phyloP scores from a whole-genome alignment of 2,329 filamentous ascomycete species.

The Alternaria triticimaculans region DNA sequence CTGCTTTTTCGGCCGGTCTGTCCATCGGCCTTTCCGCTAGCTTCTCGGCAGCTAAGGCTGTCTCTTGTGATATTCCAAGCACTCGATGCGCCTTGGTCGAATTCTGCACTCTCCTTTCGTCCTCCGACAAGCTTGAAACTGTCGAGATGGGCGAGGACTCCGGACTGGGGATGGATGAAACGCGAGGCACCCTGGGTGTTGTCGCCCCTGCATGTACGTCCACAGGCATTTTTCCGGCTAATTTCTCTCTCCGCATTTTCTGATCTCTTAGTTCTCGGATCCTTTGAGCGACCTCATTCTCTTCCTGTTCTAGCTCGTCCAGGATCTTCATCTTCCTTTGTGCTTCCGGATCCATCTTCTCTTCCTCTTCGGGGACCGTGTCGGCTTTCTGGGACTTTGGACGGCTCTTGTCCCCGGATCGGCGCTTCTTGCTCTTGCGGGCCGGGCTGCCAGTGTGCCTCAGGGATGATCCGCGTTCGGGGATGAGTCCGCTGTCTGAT shows the following conservation, averaged over 20 bases:
- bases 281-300: conserved; percentile 63
- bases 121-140: conserved; percentile 42
- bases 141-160: conserved; percentile 41
- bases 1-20: conserved; percentile 2
- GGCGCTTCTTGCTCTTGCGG: conserved; percentile 38
- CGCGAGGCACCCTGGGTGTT: conserved; percentile 40
- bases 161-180: conserved; percentile 41
- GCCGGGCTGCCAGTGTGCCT: conserved; percentile 42
- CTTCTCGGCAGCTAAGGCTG: conserved; percentile 25
- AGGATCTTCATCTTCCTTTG: conserved; percentile 38
- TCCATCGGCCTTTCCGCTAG: conserved; percentile 3
- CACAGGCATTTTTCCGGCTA: conserved; percentile 42
- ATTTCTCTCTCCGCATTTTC: conserved; percentile 60
- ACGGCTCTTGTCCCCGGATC: conserved; percentile 29
- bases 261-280: conserved; percentile 66
- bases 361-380: conserved; percentile 35
- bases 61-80: conserved; percentile 44
- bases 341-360: conserved; percentile 31
- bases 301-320: conserved; percentile 49
- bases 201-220: conserved; percentile 51
- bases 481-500: conserved; percentile 39
- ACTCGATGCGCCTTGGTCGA: conserved; percentile 52
- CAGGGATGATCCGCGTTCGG: conserved; percentile 44
- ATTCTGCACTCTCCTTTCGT: conserved; percentile 30
- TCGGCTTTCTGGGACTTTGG: conserved; percentile 38